A percentile compares a stretch with the other conserved stretches of the same genome.
These are phyloP conservation scores for Colletotrichum musicola DNA, from an alignment of 2,329 filamentous ascomycete species.

Conservation along the genomic window DNA sequence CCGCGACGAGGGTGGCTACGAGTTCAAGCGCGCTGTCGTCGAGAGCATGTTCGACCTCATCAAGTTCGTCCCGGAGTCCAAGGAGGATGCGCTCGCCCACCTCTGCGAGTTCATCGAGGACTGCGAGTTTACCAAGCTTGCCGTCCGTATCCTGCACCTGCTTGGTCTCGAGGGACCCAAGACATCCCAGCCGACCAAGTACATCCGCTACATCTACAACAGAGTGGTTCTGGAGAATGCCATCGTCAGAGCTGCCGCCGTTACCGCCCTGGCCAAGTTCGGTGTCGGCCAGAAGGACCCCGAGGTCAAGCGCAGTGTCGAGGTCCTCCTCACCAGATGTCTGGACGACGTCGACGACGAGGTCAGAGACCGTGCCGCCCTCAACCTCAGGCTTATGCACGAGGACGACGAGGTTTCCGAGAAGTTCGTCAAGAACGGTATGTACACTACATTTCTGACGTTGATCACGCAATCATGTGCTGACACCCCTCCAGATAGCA, in stretches of 20 bases:
- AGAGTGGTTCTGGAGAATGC: slow-evolving; percentile 97
- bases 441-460: slow-evolving; percentile 45
- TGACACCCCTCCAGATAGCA: slow-evolving; percentile 75
- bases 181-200: slow-evolving; percentile 96
- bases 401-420: slow-evolving; percentile 89
- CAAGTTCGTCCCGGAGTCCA: slow-evolving; percentile 94
- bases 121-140: slow-evolving; percentile 98
- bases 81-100: slow-evolving; percentile 87
- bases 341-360: slow-evolving; percentile 98
- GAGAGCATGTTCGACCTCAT: slow-evolving; percentile 99
- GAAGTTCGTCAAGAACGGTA: slow-evolving; percentile 93
- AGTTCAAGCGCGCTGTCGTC: slow-evolving; percentile 97
- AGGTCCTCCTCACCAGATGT: slow-evolving; percentile 91
- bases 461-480: not conserved
- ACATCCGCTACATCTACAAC: slow-evolving; percentile 99
- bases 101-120: slow-evolving; percentile 99
- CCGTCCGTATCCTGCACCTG: slow-evolving; percentile 93
- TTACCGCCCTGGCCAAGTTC: slow-evolving; percentile 96
- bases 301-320: slow-evolving; percentile 95
- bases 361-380: slow-evolving; percentile 92
- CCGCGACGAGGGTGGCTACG: slow-evolving; percentile 95
- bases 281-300: slow-evolving; percentile 96
- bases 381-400: slow-evolving; percentile 92
- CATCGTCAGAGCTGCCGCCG: slow-evolving; percentile 92
- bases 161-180: slow-evolving; percentile 95